phyloP scores from a whole-genome alignment of 2,329 filamentous ascomycete genomes.

The Fusarium multiceps region DNA sequence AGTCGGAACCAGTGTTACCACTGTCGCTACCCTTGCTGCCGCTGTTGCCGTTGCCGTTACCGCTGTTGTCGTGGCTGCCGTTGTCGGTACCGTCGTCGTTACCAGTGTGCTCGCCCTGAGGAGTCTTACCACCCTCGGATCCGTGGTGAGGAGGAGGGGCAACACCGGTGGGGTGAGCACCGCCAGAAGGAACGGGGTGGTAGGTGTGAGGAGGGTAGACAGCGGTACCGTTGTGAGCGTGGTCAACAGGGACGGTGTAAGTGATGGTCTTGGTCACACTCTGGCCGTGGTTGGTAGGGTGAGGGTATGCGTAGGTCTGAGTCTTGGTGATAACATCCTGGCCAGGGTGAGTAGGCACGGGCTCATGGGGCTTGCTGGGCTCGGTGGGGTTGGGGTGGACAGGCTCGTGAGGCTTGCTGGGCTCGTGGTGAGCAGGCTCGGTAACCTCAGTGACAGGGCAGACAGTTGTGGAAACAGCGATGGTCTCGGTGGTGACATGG shows the following conservation, averaged over 20 bases:
- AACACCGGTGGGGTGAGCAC: constrained; percentile 31
- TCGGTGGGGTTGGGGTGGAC: constrained; percentile 30
- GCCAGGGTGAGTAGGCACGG: constrained; percentile 33
- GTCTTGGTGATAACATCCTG: constrained; percentile 44
- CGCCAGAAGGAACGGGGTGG: constrained; percentile 34
- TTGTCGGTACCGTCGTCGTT: constrained; percentile 16
- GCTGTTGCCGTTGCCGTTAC: neutral
- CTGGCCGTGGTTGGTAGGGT: constrained; percentile 40
- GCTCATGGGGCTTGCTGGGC: constrained; percentile 34
- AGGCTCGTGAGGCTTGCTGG: constrained; percentile 31
- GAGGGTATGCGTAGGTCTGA: constrained; percentile 43
- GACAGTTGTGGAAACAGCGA: constrained; percentile 39
- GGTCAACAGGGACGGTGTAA: constrained; percentile 40
- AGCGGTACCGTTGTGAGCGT: constrained; percentile 33
- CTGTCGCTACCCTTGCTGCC: neutral
- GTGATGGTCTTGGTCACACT: constrained; percentile 43
- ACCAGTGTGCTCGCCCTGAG: constrained; percentile 20
- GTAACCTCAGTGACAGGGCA: constrained; percentile 37
- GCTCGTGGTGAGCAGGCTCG: constrained; percentile 28
- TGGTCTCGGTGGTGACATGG: constrained; percentile 39
- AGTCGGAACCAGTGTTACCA: constrained; percentile 11
- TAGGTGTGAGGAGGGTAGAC: constrained; percentile 38
- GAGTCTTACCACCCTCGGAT: constrained; percentile 33
- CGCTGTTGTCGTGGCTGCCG: neutral
- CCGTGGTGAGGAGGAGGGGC: constrained; percentile 20